A percentile compares a stretch with the other conserved stretches of the same genome.
phyloP scores from a whole-genome alignment of 2,329 filamentous ascomycete species.

The Tolypocladium album region DNA sequence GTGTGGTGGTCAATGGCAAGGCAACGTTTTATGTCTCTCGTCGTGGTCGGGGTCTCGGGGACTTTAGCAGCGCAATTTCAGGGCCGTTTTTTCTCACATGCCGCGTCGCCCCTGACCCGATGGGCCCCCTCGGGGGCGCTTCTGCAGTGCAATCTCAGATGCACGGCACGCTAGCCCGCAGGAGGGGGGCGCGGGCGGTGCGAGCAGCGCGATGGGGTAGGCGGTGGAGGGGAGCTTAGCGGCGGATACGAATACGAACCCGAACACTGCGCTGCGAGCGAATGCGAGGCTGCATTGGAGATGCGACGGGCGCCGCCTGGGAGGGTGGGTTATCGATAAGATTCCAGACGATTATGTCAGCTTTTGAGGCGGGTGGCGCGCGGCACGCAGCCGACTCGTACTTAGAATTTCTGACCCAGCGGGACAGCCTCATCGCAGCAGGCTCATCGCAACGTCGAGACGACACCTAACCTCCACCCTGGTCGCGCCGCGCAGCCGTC shows the following conservation, averaged over 20 bases:
- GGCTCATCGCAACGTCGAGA: not conserved
- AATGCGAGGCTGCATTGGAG: too few relatives aligned
- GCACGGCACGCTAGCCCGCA: not conserved
- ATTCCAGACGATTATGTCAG: not conserved
- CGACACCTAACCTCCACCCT: not conserved
- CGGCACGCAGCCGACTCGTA: not conserved
- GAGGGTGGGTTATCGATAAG: not conserved
- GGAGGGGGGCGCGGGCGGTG: not conserved
- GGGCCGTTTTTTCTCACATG: slow-evolving; percentile 1
- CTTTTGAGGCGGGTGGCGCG: not conserved
- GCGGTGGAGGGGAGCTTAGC: not conserved
- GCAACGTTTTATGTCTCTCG: slow-evolving; percentile 1
- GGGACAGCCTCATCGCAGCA: not conserved
- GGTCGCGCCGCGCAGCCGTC: not conserved
- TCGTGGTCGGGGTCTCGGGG: not conserved
- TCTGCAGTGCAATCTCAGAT: slow-evolving; percentile 3
- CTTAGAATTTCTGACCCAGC: not conserved
- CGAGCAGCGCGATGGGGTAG: not conserved
- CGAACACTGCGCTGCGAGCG: not conserved
- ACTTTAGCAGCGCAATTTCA: not conserved
- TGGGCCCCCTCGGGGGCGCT: not conserved
- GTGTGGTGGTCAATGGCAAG: not conserved
- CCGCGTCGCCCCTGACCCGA: slow-evolving; percentile 1
- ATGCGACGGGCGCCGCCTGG: not conserved
- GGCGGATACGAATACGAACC: slow-evolving; percentile 7